phyloP scores from a whole-genome alignment of 2,329 filamentous ascomycete species.

The Ophiosphaerella narmari region DNA sequence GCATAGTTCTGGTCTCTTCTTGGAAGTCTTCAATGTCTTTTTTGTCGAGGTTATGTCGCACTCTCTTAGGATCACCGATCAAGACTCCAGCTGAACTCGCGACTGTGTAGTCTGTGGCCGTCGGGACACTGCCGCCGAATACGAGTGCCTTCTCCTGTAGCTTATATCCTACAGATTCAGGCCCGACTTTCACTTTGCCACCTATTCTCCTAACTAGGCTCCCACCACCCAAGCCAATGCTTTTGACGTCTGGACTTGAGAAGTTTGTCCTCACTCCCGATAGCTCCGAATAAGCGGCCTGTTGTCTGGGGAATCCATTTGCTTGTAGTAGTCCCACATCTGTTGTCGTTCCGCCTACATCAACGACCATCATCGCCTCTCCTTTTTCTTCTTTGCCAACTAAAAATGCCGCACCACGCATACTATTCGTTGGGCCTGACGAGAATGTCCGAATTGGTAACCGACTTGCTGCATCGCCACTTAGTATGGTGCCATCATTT shows the following conservation, averaged over 20 bases:
- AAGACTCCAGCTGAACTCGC: slow-evolving; percentile 40
- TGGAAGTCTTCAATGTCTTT: slow-evolving; percentile 49
- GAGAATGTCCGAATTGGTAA: slow-evolving; percentile 58
- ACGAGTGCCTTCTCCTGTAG: slow-evolving; percentile 59
- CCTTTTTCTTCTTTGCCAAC: slow-evolving; percentile 35
- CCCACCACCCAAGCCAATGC: slow-evolving; percentile 63
- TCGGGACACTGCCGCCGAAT: slow-evolving; percentile 62
- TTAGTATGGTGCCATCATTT: slow-evolving; percentile 58
- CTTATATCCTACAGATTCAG: slow-evolving; percentile 66
- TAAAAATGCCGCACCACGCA: slow-evolving; percentile 55
- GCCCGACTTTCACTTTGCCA: slow-evolving; percentile 57
- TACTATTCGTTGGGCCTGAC: slow-evolving; percentile 59
- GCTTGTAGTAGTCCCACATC: slow-evolving; percentile 65
- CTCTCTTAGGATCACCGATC: slow-evolving; percentile 52
- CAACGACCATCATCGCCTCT: slow-evolving; percentile 64
- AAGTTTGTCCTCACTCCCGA: slow-evolving; percentile 67
- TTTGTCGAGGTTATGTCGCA: slow-evolving; percentile 41
- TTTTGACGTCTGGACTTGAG: slow-evolving; percentile 60
- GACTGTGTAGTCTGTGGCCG: slow-evolving; percentile 61
- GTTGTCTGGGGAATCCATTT: slow-evolving; percentile 67
- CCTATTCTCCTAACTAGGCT: slow-evolving; percentile 56
- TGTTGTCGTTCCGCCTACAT: slow-evolving; percentile 69
- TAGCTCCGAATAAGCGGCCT: slow-evolving; percentile 65
- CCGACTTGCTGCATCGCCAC: slow-evolving; percentile 52
- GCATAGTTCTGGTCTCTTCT: slow-evolving; percentile 53